Conservation (phyloP, 2,329 filamentous ascomycete species). For the Trichoderma asperellum region DNA sequence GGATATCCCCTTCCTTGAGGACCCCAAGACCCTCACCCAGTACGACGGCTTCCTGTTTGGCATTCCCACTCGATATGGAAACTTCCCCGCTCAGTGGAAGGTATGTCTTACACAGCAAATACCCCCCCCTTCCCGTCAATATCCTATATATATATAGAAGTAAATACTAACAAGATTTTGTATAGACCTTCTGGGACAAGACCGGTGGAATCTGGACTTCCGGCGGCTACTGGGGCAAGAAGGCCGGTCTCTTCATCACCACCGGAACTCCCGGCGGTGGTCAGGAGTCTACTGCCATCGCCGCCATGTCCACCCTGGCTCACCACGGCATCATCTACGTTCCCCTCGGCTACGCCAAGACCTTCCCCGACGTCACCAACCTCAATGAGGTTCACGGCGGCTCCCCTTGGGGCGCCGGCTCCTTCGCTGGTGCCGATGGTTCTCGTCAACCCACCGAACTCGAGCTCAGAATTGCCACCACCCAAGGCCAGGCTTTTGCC, state of each 20-base stretch:
- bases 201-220: constrained; percentile 82
- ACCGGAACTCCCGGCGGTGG: constrained; percentile 86
- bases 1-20: constrained; percentile 65
- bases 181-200: constrained; percentile 78
- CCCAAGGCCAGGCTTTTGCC: constrained; percentile 87
- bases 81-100: constrained; percentile 97
- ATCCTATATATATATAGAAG: background rate
- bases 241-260: constrained; percentile 87
- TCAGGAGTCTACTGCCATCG: constrained; percentile 85
- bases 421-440: constrained; percentile 78
- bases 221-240: constrained; percentile 83
- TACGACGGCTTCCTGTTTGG: constrained; percentile 94
- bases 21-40: constrained; percentile 62
- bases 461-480: constrained; percentile 78
- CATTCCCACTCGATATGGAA: constrained; percentile 94
- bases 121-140: background rate
- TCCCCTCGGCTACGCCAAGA: constrained; percentile 87
- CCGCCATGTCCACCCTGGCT: constrained; percentile 79
- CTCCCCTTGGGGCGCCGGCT: constrained; percentile 90
- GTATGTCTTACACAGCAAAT: constrained; percentile 35
- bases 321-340: constrained; percentile 98
- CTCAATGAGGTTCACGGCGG: constrained; percentile 83
- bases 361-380: constrained; percentile 71
- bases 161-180: background rate
- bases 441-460: constrained; percentile 75